These are phyloP conservation scores for Xerocomellus amylosporus DNA, from an alignment of 768 basidiomycete species.

Conservation along the genomic window DNA sequence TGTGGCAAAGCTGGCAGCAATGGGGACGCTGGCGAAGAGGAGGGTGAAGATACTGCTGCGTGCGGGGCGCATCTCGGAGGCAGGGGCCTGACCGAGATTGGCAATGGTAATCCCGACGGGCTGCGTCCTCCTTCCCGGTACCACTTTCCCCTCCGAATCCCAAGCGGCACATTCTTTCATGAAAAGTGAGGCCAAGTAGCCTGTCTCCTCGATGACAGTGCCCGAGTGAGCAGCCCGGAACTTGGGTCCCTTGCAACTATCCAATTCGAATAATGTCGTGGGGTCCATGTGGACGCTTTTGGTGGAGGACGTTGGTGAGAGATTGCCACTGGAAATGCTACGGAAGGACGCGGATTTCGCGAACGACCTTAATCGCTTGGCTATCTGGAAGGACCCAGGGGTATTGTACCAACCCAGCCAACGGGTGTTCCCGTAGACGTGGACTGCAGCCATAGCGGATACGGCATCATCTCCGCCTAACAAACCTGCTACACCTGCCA, in stretches of 20 bases:
- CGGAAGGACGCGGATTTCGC: constrained; percentile 9
- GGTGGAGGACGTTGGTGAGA: constrained; percentile 3
- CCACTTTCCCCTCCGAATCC: constrained; percentile 7
- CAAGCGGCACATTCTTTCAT: constrained; percentile 13
- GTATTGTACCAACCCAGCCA: constrained; percentile 38
- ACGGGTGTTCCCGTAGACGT: constrained; percentile 24
- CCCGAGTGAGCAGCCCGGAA: constrained; percentile 71
- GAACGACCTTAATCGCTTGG: constrained; percentile 20
- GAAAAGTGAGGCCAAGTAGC: constrained; percentile 54
- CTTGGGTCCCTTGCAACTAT: constrained; percentile 45
- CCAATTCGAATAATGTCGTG: constrained; percentile 9
- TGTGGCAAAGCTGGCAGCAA: constrained; percentile 18
- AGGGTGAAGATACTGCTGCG: background rate
- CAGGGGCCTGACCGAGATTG: constrained; percentile 10
- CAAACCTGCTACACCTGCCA: constrained; percentile 25
- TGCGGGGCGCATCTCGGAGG: constrained; percentile 4
- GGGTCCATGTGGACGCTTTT: constrained; percentile 12
- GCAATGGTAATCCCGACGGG: constrained; percentile 11
- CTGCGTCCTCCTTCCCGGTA: constrained; percentile 11
- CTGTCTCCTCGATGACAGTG: constrained; percentile 46
- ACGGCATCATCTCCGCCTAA: constrained; percentile 34
- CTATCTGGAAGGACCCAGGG: constrained; percentile 32
- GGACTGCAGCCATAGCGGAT: constrained; percentile 28
- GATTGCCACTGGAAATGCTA: background rate
- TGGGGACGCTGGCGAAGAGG: constrained; percentile 19